Evolutionary conservation across 805 yeast genomes (phyloP).

Genomic region (Saccharomyces mikatae): DNA sequence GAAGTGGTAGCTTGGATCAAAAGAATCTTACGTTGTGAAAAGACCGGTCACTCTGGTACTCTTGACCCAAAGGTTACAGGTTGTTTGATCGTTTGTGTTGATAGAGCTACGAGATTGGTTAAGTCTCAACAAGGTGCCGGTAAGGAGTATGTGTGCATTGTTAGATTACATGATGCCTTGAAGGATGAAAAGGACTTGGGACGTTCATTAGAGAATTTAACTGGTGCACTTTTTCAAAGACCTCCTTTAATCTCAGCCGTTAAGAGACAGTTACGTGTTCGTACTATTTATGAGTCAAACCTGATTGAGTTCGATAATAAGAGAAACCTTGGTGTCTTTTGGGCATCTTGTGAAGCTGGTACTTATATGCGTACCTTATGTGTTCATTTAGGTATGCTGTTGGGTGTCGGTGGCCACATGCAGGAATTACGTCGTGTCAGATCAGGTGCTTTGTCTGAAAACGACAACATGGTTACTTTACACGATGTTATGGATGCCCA

Average conservation of each 20-base stretch:
- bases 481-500: slow-evolving; percentile 98
- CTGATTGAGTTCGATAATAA: slow-evolving; percentile 93
- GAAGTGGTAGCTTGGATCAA: slow-evolving; percentile 99
- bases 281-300: slow-evolving; percentile 95
- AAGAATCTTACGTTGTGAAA: slow-evolving; percentile 88
- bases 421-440: slow-evolving; percentile 99
- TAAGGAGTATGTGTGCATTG: slow-evolving; percentile 97
- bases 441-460: slow-evolving; percentile 90
- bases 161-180: slow-evolving; percentile 87
- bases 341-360: slow-evolving; percentile 99
- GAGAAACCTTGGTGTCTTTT: slow-evolving; percentile 93
- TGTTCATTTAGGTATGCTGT: slow-evolving; percentile 96
- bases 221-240: slow-evolving; percentile 98
- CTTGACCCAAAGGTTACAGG: slow-evolving; percentile 98
- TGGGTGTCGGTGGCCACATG: slow-evolving; percentile 99
- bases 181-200: slow-evolving; percentile 85
- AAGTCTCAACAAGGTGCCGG: slow-evolving; percentile 99
- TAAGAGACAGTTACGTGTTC: slow-evolving; percentile 95
- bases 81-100: slow-evolving; percentile 95
- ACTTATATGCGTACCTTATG: slow-evolving; percentile 98
- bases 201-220: slow-evolving; percentile 82
- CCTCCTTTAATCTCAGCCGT: slow-evolving; percentile 99
- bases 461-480: slow-evolving; percentile 85
- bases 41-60: slow-evolving; percentile 98
- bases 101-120: slow-evolving; percentile 95